Base-by-base conservation (phyloP, 768 basidiomycete genomes). In the Tulasnella sp. region DNA sequence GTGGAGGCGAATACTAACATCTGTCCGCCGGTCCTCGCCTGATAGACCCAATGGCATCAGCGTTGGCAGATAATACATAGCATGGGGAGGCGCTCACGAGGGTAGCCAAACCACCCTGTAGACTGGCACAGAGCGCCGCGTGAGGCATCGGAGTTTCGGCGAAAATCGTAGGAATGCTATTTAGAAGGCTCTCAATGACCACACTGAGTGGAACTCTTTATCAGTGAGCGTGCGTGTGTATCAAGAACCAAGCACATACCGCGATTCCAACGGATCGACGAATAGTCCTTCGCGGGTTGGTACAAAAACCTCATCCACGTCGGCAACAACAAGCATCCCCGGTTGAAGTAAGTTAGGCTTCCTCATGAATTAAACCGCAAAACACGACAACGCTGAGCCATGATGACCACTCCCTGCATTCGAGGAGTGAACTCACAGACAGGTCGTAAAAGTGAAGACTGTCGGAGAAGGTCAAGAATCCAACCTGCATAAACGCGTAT, bases 231-330 rank as follows among this genome's bases (percentile, higher is more conserved):
- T 5, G 19, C 43, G 51, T 23, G 23, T 32, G 15, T 51, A 55
- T 2, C 7, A 29, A 25, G n/a, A n/a, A 6, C 45, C 17, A 11
- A 37, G 8, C 7, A 69, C 78, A 60, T 61, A 90, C 87, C 82
- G 76, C 43, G 81, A 83, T 59, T 83, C 78, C 50, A 65, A 59
- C 12, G 89, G 84, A 59, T 87, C 77, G 8, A 84, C 90, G 59
- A 97, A 86, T 37, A 93, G 72, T 2, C 83, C 84, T 4, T 74
- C 70, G 17, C 73, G 72, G 21, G 90, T 67, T 0, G 96, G 96
- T 1, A 86, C 69, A 69, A 93, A 98, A 17, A 91, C 81, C 54
- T 99, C 96, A n/a, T 90, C 84, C 35, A 98, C 70, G 66, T 98
- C 96, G 1, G 86, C 72, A 7, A 97, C 77, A 41, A 98, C 78